Percentiles rank a stretch among this genome's conserved stretches.
phyloP scores from a whole-genome alignment of 345 rosid species.

The Fremontodendron californicum region DNA sequence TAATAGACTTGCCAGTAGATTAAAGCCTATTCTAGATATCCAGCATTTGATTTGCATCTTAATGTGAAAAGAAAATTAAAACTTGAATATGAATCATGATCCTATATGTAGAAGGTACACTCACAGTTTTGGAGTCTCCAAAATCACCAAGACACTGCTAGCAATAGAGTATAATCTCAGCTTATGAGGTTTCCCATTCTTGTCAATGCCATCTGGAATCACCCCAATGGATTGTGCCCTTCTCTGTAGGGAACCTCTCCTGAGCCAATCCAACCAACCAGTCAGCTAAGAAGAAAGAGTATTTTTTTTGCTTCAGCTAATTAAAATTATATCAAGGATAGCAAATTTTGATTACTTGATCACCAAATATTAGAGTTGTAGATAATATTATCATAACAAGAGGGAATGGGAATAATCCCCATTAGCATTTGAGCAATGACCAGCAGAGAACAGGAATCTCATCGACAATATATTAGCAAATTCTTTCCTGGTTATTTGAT shows the following conservation, averaged over 20 bases:
- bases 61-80: not conserved
- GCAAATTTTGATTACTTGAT: not conserved
- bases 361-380: not conserved
- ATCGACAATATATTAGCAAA: not conserved
- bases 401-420: too few species aligned
- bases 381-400: not conserved
- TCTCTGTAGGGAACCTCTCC: slow-evolving; percentile 96
- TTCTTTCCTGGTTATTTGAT: not conserved
- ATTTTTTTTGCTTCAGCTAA: not conserved
- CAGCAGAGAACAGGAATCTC: not conserved
- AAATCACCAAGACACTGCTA: slow-evolving; percentile 96
- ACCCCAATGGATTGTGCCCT: slow-evolving; percentile 97
- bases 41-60: not conserved
- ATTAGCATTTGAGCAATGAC: not conserved
- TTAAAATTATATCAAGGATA: not conserved
- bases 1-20: not conserved
- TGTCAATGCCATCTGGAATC: slow-evolving; percentile 86
- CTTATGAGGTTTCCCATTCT: slow-evolving; percentile 96
- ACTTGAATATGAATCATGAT: not conserved
- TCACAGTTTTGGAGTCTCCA: slow-evolving; percentile 93
- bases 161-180: slow-evolving; percentile 93
- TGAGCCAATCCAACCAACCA: slow-evolving; percentile 22
- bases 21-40: not conserved
- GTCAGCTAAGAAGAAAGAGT: not conserved
- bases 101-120: slow-evolving; percentile 8